Evolutionary conservation across 768 basidiomycete genomes (phyloP), one percentile per base, ranked within the genome.

Genomic region (Tulasnella calospora): DNA sequence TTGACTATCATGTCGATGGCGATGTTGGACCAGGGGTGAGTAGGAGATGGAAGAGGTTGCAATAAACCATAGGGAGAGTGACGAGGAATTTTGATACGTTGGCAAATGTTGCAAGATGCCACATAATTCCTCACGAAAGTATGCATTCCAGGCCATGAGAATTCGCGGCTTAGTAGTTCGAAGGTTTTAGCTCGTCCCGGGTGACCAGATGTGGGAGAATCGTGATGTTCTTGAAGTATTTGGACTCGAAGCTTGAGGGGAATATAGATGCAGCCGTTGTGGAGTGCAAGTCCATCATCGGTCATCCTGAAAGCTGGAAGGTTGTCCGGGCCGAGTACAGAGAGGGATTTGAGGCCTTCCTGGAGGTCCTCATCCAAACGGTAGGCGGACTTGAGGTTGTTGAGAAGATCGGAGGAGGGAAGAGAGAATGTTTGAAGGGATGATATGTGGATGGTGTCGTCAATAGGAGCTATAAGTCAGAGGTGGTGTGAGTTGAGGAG

Each of bases 181-280:
- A n/a, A n/a, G n/a, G n/a, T n/a, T n/a, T n/a, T n/a, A n/a, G n/a
- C n/a, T n/a, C n/a, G 82, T 3, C 88, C 87, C 7, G 83, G 86
- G 74, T 89, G 88, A 15, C 88, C 87, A 40, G 83, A 83, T 33
- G 84, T 72, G 3, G 83, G 80, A 30, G 80, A 76, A 77, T 89
- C 85, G 80, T 88, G 88, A 27, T 81, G 81, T 8, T 77, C 78
- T 13, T 83, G 79, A 9, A 87, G 76, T 80, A 67, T 84, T 69
- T 47, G 77, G 35, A 78, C 36, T 9, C 67, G 74, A 10, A 82
- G 75, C 21, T 46, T 30, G 27, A 9, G 35, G 27, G 86, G 86
- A 17, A 87, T 82, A 69, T 81, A 85, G 21, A 85, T 79, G 27
- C 33, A 13, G 71, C 72, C 77, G 36, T 81, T 81, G 23, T 84